These are phyloP conservation scores for Globisporangium nunn DNA, from an alignment of 352 stramenopile species.

Conservation along the genomic window DNA sequence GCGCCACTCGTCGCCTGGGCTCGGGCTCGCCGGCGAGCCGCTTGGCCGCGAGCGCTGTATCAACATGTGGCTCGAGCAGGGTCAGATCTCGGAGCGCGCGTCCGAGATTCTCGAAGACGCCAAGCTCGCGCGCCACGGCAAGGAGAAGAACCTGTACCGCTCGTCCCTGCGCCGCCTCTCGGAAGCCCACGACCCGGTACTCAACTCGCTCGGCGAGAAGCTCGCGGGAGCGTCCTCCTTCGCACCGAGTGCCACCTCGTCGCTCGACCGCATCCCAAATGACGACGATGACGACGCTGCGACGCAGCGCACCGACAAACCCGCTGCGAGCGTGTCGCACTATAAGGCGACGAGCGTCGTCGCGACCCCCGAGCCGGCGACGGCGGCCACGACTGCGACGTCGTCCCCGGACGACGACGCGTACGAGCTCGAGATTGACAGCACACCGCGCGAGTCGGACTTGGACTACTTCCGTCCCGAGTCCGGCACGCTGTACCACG, in stretches of 20 bases:
- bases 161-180: conserved; percentile 53
- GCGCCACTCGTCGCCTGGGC: conserved; percentile 12
- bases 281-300: neutral
- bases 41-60: conserved; percentile 57
- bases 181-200: conserved; percentile 54
- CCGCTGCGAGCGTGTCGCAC: conserved; percentile 1
- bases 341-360: neutral
- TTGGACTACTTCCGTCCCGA: conserved; percentile 44
- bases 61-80: conserved; percentile 77
- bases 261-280: conserved; percentile 1
- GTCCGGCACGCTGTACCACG: conserved; percentile 65
- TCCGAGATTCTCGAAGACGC: conserved; percentile 82
- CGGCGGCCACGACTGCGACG: neutral
- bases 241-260: conserved; percentile 15
- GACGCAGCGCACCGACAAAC: neutral
- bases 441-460: conserved; percentile 12
- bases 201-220: conserved; percentile 61
- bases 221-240: conserved; percentile 29
- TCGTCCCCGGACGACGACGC: conserved; percentile 2
- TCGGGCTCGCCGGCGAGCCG: conserved; percentile 11
- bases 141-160: conserved; percentile 78
- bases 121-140: conserved; percentile 65
- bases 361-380: conserved; percentile 1
- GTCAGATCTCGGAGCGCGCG: conserved; percentile 72
- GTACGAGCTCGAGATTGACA: conserved; percentile 9